Percentiles rank a stretch among this genome's conserved stretches.
These are phyloP conservation scores for Persicaria tinctoria DNA, from an alignment of 148 eudicot species.

Conservation along the genomic window DNA sequence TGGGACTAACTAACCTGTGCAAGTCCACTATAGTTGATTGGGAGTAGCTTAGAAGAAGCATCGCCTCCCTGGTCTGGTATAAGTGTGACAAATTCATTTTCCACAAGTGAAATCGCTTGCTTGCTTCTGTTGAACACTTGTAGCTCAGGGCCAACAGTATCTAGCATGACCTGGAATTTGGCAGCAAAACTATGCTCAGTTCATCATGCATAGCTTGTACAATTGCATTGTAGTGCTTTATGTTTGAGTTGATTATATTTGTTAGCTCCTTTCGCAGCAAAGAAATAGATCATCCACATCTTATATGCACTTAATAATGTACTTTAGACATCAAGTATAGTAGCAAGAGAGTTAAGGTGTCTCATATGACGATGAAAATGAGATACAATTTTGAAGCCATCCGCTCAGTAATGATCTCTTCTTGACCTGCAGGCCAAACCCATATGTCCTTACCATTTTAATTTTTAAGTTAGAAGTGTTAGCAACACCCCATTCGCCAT, in stretches of 20 bases:
- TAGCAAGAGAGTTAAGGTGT: background rate
- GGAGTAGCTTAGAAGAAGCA: slow-evolving; percentile 51
- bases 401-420: background rate
- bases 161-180: slow-evolving; percentile 56
- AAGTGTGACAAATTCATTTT: slow-evolving; percentile 43
- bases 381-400: background rate
- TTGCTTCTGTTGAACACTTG: slow-evolving; percentile 50
- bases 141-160: slow-evolving; percentile 62
- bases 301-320: background rate
- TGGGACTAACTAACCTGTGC: slow-evolving; percentile 32
- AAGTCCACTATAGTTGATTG: slow-evolving; percentile 58
- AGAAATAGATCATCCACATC: background rate
- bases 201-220: background rate
- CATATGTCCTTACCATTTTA: background rate
- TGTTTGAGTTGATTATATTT: background rate
- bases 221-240: background rate
- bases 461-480: background rate
- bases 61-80: slow-evolving; percentile 50
- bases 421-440: background rate
- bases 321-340: background rate
- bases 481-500: background rate
- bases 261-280: background rate
- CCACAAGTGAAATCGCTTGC: slow-evolving; percentile 48
- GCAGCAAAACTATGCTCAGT: background rate
- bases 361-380: background rate